phyloP scores from a whole-genome alignment of 1,284 basidiomycete species.

The Psilocybe mexicana region DNA sequence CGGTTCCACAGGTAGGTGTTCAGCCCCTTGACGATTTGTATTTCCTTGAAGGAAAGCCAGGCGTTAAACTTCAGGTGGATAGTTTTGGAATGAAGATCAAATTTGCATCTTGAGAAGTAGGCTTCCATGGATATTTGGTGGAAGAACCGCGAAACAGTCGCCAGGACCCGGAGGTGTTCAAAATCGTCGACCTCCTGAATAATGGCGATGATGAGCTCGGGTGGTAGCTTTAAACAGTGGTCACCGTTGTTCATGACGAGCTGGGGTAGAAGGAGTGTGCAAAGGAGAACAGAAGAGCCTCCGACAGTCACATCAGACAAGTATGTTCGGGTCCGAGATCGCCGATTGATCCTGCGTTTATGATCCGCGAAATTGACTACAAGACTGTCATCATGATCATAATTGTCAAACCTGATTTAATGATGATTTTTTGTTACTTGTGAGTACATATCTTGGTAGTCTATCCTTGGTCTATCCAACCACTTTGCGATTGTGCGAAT shows the following conservation, averaged over 20 bases:
- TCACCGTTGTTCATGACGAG: background rate
- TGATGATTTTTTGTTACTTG: too few relatives aligned
- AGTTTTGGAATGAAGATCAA: constrained; percentile 11
- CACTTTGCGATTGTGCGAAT: too few relatives aligned
- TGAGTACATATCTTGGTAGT: too few relatives aligned
- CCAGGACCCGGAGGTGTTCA: constrained; percentile 13
- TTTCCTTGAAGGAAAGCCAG: background rate
- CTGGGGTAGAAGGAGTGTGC: too few relatives aligned
- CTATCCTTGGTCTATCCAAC: too few relatives aligned
- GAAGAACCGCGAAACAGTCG: constrained; percentile 13
- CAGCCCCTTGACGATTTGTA: constrained; percentile 11
- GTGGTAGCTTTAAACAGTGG: constrained; percentile 6
- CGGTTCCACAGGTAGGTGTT: constrained; percentile 7
- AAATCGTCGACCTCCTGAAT: constrained; percentile 12
- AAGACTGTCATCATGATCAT: too few relatives aligned
- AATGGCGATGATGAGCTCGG: constrained; percentile 18
- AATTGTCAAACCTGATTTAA: too few relatives aligned
- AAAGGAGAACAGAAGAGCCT: too few relatives aligned
- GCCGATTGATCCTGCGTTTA: too few relatives aligned
- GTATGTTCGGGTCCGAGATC: too few relatives aligned
- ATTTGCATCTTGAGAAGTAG: constrained; percentile 11
- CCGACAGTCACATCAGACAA: too few relatives aligned
- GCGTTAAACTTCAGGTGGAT: background rate
- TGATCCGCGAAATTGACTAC: too few relatives aligned
- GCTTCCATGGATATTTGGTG: constrained; percentile 12